Conservation (phyloP, 2,329 filamentous ascomycete genomes). For the Cladophialophora bantiana region DNA sequence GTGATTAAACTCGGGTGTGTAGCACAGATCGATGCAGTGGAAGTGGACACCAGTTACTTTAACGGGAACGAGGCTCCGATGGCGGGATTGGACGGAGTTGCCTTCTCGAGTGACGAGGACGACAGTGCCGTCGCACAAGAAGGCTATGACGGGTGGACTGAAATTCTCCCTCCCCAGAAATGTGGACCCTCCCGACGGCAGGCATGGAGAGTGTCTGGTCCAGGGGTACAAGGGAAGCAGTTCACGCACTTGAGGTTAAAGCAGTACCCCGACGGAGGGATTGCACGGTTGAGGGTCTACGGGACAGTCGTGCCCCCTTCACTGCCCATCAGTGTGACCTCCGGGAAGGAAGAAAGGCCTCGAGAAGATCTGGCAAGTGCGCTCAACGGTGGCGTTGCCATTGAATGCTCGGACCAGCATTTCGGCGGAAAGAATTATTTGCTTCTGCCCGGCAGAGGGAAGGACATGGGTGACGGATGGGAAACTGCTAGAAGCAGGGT, state of each 20-base stretch:
- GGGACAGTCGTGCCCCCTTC: constrained; percentile 50
- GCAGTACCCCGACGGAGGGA: constrained; percentile 57
- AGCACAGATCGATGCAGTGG: constrained; percentile 51
- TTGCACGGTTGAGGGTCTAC: constrained; percentile 52
- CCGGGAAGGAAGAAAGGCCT: constrained; percentile 29
- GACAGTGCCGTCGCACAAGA: constrained; percentile 43
- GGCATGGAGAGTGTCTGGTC: constrained; percentile 48
- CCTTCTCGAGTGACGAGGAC: constrained; percentile 41
- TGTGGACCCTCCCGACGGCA: constrained; percentile 53
- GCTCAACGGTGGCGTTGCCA: constrained; percentile 50
- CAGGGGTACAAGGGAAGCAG: constrained; percentile 41
- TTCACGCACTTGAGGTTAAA: constrained; percentile 53
- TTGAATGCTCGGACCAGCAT: constrained; percentile 52
- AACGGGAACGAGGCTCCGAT: constrained; percentile 55
- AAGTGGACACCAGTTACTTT: constrained; percentile 55
- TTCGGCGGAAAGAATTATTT: constrained; percentile 51
- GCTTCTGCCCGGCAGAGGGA: constrained; percentile 52
- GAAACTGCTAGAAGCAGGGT: constrained; percentile 51
- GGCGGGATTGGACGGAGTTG: constrained; percentile 49
- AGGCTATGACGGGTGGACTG: constrained; percentile 48
- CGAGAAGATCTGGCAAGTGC: constrained; percentile 52
- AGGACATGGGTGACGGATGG: constrained; percentile 56
- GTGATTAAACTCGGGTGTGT: constrained; percentile 57
- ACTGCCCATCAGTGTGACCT: constrained; percentile 29
- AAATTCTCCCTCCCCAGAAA: constrained; percentile 48